Conservation (phyloP, 2,329 filamentous ascomycete species). For the Aureobasidium sp. region DNA sequence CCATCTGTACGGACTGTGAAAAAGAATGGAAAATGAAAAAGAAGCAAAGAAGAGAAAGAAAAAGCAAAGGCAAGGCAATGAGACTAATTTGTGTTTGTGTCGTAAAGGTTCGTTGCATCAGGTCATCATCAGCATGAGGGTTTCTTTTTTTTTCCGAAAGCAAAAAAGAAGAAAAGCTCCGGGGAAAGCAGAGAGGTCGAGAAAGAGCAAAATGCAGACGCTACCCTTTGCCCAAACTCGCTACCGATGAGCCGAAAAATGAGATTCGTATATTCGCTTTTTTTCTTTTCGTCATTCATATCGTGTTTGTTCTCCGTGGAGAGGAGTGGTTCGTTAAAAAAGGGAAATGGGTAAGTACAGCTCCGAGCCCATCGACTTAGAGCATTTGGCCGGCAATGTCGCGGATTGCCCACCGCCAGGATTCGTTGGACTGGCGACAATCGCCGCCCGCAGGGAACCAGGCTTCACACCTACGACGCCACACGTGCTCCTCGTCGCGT, state of each 20-base stretch:
- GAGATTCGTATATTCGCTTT: slow-evolving; percentile 15
- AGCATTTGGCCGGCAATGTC: slow-evolving; percentile 25
- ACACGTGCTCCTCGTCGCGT: slow-evolving; percentile 83
- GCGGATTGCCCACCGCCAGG: slow-evolving; percentile 70
- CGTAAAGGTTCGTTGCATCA: slow-evolving; percentile 10
- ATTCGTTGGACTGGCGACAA: slow-evolving; percentile 46
- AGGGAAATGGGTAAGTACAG: slow-evolving; percentile 6
- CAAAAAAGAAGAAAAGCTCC: not conserved
- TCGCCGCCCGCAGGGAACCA: slow-evolving; percentile 63
- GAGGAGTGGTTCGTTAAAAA: slow-evolving; percentile 13
- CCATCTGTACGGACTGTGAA: not conserved
- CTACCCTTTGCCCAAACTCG: not conserved
- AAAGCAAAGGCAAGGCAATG: slow-evolving; percentile 2
- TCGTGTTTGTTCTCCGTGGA: not conserved
- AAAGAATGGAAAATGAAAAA: slow-evolving; percentile 11
- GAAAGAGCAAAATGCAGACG: not conserved
- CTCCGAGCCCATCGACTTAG: not conserved
- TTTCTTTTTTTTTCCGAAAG: not conserved
- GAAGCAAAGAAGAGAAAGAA: not conserved
- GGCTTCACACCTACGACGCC: slow-evolving; percentile 78
- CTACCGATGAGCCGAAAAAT: slow-evolving; percentile 1
- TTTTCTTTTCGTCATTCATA: slow-evolving; percentile 14
- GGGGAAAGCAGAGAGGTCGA: not conserved
- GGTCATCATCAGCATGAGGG: slow-evolving; percentile 7
- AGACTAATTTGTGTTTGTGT: not conserved